Evolutionary conservation across 805 yeast genomes (phyloP).

Genomic region (Yamadazyma insecticola): DNA sequence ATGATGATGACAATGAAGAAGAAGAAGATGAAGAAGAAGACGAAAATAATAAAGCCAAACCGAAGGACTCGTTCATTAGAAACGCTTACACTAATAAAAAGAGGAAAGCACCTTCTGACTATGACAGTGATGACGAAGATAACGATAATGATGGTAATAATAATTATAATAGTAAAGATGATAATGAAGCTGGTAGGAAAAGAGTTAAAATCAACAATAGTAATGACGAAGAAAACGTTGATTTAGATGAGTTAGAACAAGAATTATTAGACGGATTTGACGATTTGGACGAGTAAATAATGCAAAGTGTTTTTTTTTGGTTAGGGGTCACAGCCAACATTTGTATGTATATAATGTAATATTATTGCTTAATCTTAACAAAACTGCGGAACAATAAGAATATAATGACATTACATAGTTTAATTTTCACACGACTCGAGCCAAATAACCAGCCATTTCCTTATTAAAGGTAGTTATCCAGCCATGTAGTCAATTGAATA

Average conservation of each 20-base stretch:
- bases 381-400: too few relatives aligned
- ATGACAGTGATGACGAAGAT: constrained; percentile 14
- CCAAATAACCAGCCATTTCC: too few relatives aligned
- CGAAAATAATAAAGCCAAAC: constrained; percentile 13
- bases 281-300: constrained; percentile 42
- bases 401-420: too few relatives aligned
- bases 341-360: too few relatives aligned
- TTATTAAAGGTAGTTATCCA: too few relatives aligned
- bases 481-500: too few relatives aligned
- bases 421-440: too few relatives aligned
- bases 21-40: constrained; percentile 21
- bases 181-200: constrained; percentile 3
- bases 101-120: constrained; percentile 14
- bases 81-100: constrained; percentile 17
- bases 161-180: constrained; percentile 1
- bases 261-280: constrained; percentile 51
- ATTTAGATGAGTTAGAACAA: constrained; percentile 45
- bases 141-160: constrained; percentile 17
- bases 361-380: too few relatives aligned
- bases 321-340: too few relatives aligned
- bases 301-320: too few relatives aligned
- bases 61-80: constrained; percentile 21
- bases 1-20: constrained; percentile 16
- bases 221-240: constrained; percentile 12
- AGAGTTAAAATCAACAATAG: neutral